Base-by-base conservation (phyloP, 768 basidiomycete genomes). In the Leccinum variicolor region DNA sequence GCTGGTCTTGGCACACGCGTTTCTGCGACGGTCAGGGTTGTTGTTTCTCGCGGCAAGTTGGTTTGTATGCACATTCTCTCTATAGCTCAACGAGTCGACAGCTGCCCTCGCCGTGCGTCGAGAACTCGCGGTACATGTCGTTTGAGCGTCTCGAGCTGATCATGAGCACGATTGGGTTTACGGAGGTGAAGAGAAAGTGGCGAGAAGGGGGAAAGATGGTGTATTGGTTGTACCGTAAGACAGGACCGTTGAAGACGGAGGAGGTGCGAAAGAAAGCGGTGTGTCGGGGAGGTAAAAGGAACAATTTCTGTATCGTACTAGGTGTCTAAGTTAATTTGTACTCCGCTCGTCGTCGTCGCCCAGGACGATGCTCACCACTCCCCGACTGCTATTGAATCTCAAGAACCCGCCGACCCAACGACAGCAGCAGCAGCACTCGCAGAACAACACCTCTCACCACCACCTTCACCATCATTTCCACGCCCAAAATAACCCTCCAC, bases 71-170 rank as follows among this genome's bases (percentile, higher is more conserved):
- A 25, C 25, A 23, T 36, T 26, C 6, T 25, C 43, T 25, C 54
- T 26, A 53, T 41, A 31, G 11, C 63, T 69, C 34, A 69, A 26
- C 17, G 26, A 36, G 9, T 26, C n/a, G 14, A 48, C 56, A 92
- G 90, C 83, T 97, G 11, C 94, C 94, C 3, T 76, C 88, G 17
- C 87, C 94, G 3, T 97, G 94, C 68, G 79, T 95, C 14, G 70
- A 77, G 28, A 97, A 97, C 70, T 95, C 94, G 4, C 84, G 94
- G 14, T 95, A 94, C 69, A 73, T 92, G 61, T 82, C 86, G 10
- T 76, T 81, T 17, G 79, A 82, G 19, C 81, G 80, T 47, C 77
- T 94, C 7, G 72, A 71, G 23, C 68, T 68, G 3, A 73, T 92
- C 45, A 86, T 92, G 86, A 56, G 66, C 0, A 64, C 73, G 6